These are phyloP conservation scores for Syncephalis fuscata DNA, from an alignment of 371 early-diverging fungal genomes.

Conservation along the genomic window DNA sequence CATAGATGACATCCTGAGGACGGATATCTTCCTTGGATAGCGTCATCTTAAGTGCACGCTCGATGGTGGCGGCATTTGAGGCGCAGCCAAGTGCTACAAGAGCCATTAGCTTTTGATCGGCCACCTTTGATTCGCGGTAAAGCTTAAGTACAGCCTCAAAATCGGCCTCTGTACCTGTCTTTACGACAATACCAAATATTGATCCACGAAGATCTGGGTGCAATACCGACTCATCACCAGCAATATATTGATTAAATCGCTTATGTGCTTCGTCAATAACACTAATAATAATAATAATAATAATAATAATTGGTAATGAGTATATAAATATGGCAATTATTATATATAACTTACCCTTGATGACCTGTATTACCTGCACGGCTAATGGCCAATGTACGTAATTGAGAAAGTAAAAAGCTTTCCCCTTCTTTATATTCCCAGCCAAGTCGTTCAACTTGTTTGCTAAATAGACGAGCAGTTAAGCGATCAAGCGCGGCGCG, in stretches of 20 bases:
- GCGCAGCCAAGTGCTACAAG: constrained; percentile 58
- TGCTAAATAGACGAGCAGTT: constrained; percentile 24
- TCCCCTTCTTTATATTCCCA: constrained; percentile 32
- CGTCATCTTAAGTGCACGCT: constrained; percentile 38
- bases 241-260: constrained; percentile 37
- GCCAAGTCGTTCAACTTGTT: constrained; percentile 28
- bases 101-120: constrained; percentile 65
- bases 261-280: constrained; percentile 30
- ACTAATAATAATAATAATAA: neutral
- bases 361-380: constrained; percentile 24
- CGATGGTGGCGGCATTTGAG: constrained; percentile 32
- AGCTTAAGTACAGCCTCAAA: constrained; percentile 59
- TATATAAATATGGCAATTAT: neutral
- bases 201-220: constrained; percentile 74
- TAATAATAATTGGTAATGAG: neutral
- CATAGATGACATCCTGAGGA: constrained; percentile 53
- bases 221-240: constrained; percentile 34
- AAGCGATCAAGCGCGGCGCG: constrained; percentile 18
- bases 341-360: constrained; percentile 2
- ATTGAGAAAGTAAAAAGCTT: constrained; percentile 16
- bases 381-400: constrained; percentile 23
- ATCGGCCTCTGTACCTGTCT: constrained; percentile 47
- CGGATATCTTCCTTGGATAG: constrained; percentile 50
- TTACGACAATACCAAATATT: constrained; percentile 57
- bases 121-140: constrained; percentile 42